Evolutionary conservation across 2,329 filamentous ascomycete species (phyloP).

Genomic region (Hymenoscyphus fructigenus): DNA sequence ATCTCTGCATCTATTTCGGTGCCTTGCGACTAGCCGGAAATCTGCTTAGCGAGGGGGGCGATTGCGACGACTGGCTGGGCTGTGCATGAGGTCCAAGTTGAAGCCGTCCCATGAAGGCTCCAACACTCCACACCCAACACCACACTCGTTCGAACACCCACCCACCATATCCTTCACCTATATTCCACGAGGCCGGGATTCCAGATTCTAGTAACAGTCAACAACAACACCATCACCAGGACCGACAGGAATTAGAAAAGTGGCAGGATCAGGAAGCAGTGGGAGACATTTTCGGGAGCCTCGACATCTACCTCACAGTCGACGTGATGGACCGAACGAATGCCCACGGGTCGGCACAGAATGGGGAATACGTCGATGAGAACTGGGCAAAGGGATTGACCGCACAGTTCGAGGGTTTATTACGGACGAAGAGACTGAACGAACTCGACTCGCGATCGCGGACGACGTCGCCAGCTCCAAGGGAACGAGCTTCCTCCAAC

Average conservation of each 20-base stretch:
- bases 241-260: conserved; percentile 10
- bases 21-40: conserved; percentile 19
- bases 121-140: conserved; percentile 9
- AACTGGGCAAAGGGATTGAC: conserved; percentile 77
- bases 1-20: conserved; percentile 16
- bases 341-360: conserved; percentile 30
- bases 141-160: conserved; percentile 1
- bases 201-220: neutral
- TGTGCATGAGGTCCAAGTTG: conserved; percentile 9
- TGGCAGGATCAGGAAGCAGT: conserved; percentile 15
- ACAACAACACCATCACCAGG: neutral
- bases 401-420: conserved; percentile 79
- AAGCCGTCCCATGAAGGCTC: neutral
- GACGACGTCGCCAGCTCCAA: conserved; percentile 55
- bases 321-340: conserved; percentile 30
- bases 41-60: conserved; percentile 18
- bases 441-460: conserved; percentile 68
- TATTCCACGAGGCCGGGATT: neutral
- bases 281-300: conserved; percentile 22
- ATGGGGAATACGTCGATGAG: conserved; percentile 53
- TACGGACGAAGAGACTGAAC: conserved; percentile 84
- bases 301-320: conserved; percentile 29
- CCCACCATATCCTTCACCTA: neutral
- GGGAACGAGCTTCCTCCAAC: conserved; percentile 51
- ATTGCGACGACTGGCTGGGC: conserved; percentile 23